Evolutionary conservation across 1,139 yeast genomes (phyloP), one percentile per base, ranked within the genome.

Genomic region (Hemisphaericaspora subhashii): DNA sequence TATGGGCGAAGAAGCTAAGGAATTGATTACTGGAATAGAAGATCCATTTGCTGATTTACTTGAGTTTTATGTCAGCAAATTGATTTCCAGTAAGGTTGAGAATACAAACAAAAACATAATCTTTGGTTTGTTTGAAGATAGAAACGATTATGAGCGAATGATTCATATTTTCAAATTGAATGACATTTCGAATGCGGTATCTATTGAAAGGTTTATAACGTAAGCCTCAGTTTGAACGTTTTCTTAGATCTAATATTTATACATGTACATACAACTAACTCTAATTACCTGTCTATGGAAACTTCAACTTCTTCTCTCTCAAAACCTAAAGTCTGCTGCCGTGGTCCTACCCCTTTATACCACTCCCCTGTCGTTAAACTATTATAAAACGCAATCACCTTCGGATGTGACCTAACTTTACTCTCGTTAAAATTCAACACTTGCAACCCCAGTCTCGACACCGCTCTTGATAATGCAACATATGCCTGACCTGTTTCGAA

Each of bases 401-500:
- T 77, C 0, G 70, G 68, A 58, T 85, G 86, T 0, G 88, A 79
- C 50, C 60, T 67, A 5, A 86, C 82, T 50, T 76, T 79, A 1
- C 57, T 52, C 29, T 71, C 72, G 41, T 77, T 70, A 57, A 89
- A 89, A 49, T 87, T 83, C 38, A 80, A 57, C 1, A 89, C 86
- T 51, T 87, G 95, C 30, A 89, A 64, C 0, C 95, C 95, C 2
- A 78, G 79, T 53, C 95, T 68, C 5, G 85, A 77, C 0, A 82
- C 85, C 1, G 96, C 97, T 57, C 97, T 74, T 1, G 95, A 85
- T 26, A 90, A 67, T 0, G 97, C 97, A 22, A 90, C 97, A 58
- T 92, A 92, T 0, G 96, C 95, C 59, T 92, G 98, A 0, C 98
- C 98, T 45, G 81, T 84, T 55, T 90, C 98, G 61, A 92, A 92